A percentile compares a stretch with the other conserved stretches of the same genome.
Evolutionary conservation across 1,284 basidiomycete genomes (phyloP).

Genomic region (Marasmius fiardii): DNA sequence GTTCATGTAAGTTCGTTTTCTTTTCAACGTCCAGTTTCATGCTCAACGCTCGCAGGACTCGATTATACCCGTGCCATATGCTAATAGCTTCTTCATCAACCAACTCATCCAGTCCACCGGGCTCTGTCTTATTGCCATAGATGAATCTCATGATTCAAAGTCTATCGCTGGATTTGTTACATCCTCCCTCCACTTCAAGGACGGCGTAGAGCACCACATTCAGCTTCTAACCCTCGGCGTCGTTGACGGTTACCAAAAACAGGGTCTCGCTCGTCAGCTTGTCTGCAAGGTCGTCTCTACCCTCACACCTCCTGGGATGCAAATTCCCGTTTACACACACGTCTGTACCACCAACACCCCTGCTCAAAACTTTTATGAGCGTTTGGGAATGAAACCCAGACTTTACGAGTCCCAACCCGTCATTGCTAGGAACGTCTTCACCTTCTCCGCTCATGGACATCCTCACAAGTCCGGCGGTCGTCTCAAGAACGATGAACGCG

Average conservation of each 20-base stretch:
- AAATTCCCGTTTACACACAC: slow-evolving; percentile 30
- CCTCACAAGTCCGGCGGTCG: not conserved
- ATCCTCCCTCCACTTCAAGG: slow-evolving; percentile 30
- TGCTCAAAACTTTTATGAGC: slow-evolving; percentile 38
- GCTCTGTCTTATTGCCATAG: slow-evolving; percentile 47
- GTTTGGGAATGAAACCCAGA: slow-evolving; percentile 28
- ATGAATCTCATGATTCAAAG: slow-evolving; percentile 21
- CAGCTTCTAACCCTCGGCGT: slow-evolving; percentile 61
- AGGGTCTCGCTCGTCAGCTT: slow-evolving; percentile 47
- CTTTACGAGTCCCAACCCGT: not conserved
- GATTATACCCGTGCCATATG: slow-evolving; percentile 46
- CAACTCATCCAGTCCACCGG: slow-evolving; percentile 45
- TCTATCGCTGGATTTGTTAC: slow-evolving; percentile 48
- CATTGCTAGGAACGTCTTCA: slow-evolving; percentile 9
- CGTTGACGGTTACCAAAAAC: slow-evolving; percentile 40
- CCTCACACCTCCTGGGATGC: slow-evolving; percentile 7
- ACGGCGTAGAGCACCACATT: slow-evolving; percentile 27
- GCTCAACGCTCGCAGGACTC: slow-evolving; percentile 25
- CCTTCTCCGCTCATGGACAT: not conserved
- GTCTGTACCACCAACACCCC: slow-evolving; percentile 36
- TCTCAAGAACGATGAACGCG: not conserved
- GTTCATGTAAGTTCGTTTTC: slow-evolving; percentile 37
- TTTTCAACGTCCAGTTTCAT: slow-evolving; percentile 9
- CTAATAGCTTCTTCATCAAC: slow-evolving; percentile 50
- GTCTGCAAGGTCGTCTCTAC: slow-evolving; percentile 31